Percentiles rank a stretch among this genome's conserved stretches.
Conservation (phyloP, 192 early-diverging fungal genomes). For the Gonapodya prolifera region DNA sequence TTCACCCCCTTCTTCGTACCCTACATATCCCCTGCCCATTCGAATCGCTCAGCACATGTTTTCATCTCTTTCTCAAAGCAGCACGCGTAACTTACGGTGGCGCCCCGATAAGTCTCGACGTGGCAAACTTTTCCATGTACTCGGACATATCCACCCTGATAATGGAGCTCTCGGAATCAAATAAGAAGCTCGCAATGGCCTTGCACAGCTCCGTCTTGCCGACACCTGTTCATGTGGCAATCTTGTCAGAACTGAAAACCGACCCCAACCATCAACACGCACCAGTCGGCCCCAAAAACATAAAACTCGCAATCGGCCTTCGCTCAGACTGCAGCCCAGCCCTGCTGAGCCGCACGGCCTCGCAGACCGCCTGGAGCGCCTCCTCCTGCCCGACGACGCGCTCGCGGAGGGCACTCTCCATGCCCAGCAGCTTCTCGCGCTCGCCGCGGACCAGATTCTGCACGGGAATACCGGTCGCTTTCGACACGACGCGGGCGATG, state of each 20-base stretch:
- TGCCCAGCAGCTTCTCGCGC: slow-evolving; percentile 53
- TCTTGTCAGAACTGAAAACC: not conserved
- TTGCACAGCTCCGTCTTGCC: slow-evolving; percentile 74
- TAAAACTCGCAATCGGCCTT: slow-evolving; percentile 61
- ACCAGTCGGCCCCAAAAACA: slow-evolving; percentile 68
- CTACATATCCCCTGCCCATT: slow-evolving; percentile 37
- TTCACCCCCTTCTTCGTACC: slow-evolving; percentile 64
- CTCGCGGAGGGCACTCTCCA: slow-evolving; percentile 41
- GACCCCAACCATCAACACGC: not conserved
- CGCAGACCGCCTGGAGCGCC: slow-evolving; percentile 51
- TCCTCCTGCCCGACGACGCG: slow-evolving; percentile 63
- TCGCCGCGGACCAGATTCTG: slow-evolving; percentile 55
- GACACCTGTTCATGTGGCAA: slow-evolving; percentile 25
- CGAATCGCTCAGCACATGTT: no score
- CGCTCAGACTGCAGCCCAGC: slow-evolving; percentile 61
- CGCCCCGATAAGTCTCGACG: slow-evolving; percentile 60
- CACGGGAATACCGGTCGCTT: slow-evolving; percentile 72
- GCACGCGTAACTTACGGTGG: slow-evolving; percentile 65
- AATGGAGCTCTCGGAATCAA: slow-evolving; percentile 57
- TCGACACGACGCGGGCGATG: slow-evolving; percentile 59
- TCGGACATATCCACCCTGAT: slow-evolving; percentile 72
- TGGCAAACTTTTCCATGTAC: slow-evolving; percentile 48
- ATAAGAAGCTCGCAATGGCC: slow-evolving; percentile 60
- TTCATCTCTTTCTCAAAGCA: no score
- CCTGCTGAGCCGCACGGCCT: slow-evolving; percentile 63